Evolutionary conservation across 2,329 filamentous ascomycete species (phyloP), one percentile per base, ranked within the genome.

Genomic region (Colletotrichum sublineola): DNA sequence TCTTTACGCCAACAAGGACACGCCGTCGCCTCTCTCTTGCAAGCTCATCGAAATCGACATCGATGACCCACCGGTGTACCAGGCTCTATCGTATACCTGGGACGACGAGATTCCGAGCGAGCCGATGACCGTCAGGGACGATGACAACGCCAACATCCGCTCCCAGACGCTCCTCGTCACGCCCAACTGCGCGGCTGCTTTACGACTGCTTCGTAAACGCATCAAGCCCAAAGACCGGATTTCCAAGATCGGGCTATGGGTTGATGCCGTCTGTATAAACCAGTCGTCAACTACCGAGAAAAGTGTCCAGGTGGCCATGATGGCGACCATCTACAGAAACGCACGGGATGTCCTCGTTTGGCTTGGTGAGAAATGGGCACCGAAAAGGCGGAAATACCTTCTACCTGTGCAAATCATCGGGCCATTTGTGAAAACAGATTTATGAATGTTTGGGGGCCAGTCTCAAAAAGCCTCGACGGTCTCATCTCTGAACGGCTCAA

Each of bases 271-370:
- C n/a, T 29, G 56, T 2, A 40, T 58, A 36, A 40, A 31, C 56
- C 56, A 58, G 12, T 3, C n/a, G 9, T 42, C 56, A 36, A 24
- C 42, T 12, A 38, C 29, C n/a, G 36, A 58, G 24, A 24, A 40
- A n/a, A 58, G 40, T n/a, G 38, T 24, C 40, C 56, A 58, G n/a
- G 36, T 58, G 3, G 56, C 38, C n/a, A 58, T 42, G 56, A 58
- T 58, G 56, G 33, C 36, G n/a, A 40, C 38, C n/a, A 42, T 58
- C 6, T 42, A 42, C 14, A 36, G 24, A 1, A 24, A n/a, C 36
- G 36, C 56, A 9, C 38, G 24, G 5, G 24, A 38, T 11, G 56
- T 58, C 14, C n/a, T 58, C 5, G 56, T 58, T 2, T 58, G 38
- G 56, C 24, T 42, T 1, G n/a, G 56, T 11, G 20, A 58, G 38